These are phyloP conservation scores for Tulasnella sp. DNA, from an alignment of 768 basidiomycete species.

Conservation along the genomic window DNA sequence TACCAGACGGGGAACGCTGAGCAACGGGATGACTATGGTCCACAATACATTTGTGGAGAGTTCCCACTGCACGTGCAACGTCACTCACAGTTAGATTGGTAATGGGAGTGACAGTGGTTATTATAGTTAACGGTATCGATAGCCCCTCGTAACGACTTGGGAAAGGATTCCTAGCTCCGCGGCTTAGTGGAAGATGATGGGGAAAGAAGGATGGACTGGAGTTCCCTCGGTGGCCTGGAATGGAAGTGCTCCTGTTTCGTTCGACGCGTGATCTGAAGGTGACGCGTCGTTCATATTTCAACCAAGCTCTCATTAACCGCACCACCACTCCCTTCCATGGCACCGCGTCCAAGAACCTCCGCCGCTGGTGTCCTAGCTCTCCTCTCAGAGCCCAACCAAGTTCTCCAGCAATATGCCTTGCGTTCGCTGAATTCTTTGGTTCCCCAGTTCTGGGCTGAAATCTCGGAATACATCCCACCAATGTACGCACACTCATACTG, in stretches of 20 bases:
- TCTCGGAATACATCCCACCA: conserved; percentile 81
- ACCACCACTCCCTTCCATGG: conserved; percentile 33
- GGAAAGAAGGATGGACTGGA: neutral
- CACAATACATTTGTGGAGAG: no score
- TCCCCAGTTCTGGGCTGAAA: conserved; percentile 96
- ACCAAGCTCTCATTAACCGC: neutral
- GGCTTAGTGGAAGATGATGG: no score
- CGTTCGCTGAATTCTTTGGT: conserved; percentile 70
- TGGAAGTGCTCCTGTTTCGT: no score
- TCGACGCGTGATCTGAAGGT: no score
- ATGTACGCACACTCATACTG: conserved; percentile 45
- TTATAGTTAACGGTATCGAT: no score
- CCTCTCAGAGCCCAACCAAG: conserved; percentile 70
- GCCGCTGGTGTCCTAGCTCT: conserved; percentile 85
- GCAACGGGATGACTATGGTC: no score
- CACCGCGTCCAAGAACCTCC: conserved; percentile 61
- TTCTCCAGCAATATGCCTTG: conserved; percentile 87
- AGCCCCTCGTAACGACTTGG: no score
- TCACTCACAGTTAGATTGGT: no score
- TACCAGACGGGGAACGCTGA: no score
- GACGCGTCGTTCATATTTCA: conserved; percentile 14
- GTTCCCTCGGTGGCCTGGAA: neutral
- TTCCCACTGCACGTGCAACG: no score
- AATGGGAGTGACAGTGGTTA: no score
- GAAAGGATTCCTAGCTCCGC: no score